Conservation (phyloP, 2,329 filamentous ascomycete genomes). For the Scleromitrula shiraiana region DNA sequence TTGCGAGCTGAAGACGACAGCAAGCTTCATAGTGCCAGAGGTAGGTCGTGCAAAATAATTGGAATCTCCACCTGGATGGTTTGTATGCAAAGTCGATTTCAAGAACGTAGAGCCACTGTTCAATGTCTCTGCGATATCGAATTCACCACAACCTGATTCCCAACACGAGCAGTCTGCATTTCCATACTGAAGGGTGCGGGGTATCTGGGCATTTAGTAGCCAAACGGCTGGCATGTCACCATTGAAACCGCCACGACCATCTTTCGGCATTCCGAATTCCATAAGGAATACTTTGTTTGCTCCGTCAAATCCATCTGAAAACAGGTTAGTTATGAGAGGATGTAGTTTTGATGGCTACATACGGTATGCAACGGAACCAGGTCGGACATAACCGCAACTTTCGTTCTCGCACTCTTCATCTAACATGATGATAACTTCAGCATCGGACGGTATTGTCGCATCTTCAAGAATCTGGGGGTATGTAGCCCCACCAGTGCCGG, state of each 20-base stretch:
- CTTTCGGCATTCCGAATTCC: slow-evolving; percentile 65
- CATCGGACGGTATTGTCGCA: slow-evolving; percentile 38
- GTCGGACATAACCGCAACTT: slow-evolving; percentile 40
- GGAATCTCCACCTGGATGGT: slow-evolving; percentile 54
- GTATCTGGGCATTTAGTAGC: slow-evolving; percentile 67
- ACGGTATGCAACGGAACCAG: slow-evolving; percentile 43
- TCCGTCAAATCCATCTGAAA: slow-evolving; percentile 60
- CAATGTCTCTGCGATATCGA: slow-evolving; percentile 68
- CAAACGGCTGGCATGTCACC: slow-evolving; percentile 67
- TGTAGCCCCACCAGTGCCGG: slow-evolving; percentile 38
- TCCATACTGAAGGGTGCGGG: slow-evolving; percentile 62
- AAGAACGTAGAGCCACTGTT: slow-evolving; percentile 54
- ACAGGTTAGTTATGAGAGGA: slow-evolving; percentile 11
- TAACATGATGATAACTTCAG: slow-evolving; percentile 44
- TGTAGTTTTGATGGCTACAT: slow-evolving; percentile 18
- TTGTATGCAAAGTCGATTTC: slow-evolving; percentile 64
- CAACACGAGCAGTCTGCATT: slow-evolving; percentile 61
- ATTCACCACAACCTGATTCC: slow-evolving; percentile 63
- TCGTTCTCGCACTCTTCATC: slow-evolving; percentile 39
- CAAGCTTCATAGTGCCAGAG: slow-evolving; percentile 51
- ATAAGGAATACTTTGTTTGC: slow-evolving; percentile 65
- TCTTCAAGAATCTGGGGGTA: slow-evolving; percentile 43
- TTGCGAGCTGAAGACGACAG: slow-evolving; percentile 50
- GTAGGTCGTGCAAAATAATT: slow-evolving; percentile 65
- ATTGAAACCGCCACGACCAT: slow-evolving; percentile 40